A percentile compares a stretch with the other conserved stretches of the same genome.
phyloP scores from a whole-genome alignment of 257 asterid species.

The Solanum sitiens region DNA sequence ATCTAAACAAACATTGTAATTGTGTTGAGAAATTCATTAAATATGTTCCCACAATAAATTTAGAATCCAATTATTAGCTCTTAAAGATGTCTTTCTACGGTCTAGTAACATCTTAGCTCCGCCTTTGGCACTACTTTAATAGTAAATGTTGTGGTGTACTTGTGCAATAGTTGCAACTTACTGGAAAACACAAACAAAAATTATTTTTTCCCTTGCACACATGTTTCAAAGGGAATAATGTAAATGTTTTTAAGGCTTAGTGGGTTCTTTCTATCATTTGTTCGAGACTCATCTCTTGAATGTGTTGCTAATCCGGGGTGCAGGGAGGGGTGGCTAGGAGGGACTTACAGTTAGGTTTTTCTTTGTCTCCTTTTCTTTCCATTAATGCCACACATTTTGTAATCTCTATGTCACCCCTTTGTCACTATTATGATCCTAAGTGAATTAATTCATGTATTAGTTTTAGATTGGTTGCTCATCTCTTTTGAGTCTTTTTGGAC shows the following conservation, averaged over 20 bases:
- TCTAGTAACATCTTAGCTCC: not conserved
- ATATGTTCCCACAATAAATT: not conserved
- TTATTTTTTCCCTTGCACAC: not conserved
- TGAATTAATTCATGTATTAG: not conserved
- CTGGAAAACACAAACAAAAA: not conserved
- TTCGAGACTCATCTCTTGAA: not conserved
- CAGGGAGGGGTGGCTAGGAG: not conserved
- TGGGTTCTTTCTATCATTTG: not conserved
- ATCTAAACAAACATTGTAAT: not conserved
- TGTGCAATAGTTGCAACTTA: not conserved
- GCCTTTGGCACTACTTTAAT: too few species aligned
- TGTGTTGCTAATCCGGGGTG: not conserved
- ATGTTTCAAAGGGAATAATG: not conserved
- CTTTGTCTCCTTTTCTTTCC: not conserved
- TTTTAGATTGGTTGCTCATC: not conserved
- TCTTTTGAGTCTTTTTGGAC: not conserved
- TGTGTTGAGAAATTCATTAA: not conserved
- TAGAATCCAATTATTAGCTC: not conserved
- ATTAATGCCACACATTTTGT: not conserved
- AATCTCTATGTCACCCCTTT: not conserved
- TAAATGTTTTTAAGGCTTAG: not conserved
- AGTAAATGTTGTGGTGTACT: not conserved
- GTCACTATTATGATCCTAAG: not conserved
- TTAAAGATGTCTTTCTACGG: not conserved
- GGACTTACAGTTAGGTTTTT: not conserved